Base-by-base conservation (phyloP, 2,329 filamentous ascomycete genomes). In the Aphanocladium album region DNA sequence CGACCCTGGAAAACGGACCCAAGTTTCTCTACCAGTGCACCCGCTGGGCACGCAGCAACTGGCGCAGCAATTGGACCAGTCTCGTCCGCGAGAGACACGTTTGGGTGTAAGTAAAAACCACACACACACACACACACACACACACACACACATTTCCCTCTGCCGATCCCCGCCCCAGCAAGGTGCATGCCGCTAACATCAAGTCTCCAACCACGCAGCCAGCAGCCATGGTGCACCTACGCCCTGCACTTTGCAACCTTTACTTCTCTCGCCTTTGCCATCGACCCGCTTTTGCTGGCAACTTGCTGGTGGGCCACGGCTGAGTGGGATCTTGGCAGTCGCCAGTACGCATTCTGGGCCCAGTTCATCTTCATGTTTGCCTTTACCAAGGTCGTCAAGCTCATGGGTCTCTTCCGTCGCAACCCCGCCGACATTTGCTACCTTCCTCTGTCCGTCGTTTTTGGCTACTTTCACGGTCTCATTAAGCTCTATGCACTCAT, bases 31-130 rank as follows among this genome's bases (percentile, higher is more conserved):
- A 91, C 72, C 93, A 98, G 76, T 98, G 93, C 76, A 86, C 93
- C 51, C 85, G 93, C 52, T 98, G 93, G 93, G 92, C 95, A 47
- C 87, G 93, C 70, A 97, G 93, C 80, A 98, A 98, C 76, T 98
- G 93, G 93, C 84, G 93, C 71, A 96, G 92, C 79, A 98, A 98
- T 75, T 88, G 91, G 75, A 97, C 91, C 57, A 97, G 91, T 74
- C 82, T 97, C 70, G 83, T 93, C 65, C 85, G 85, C 65, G 93
- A 97, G 76, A 81, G 89, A 71, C 84, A 91, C 70, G 90, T 97
- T 70, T 91, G 90, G 86, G 87, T 78, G 93, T 96, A 83, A 88
- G 91, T 86, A 33, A 16, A 35, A 49, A 43, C 2, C 37, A 49
- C 39, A 47, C 43, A 47, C 43, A 46, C 19, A 46, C 43, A 37